These are phyloP conservation scores for Xylariaceae sp. DNA, from an alignment of 2,329 filamentous ascomycete genomes.

Conservation along the genomic window DNA sequence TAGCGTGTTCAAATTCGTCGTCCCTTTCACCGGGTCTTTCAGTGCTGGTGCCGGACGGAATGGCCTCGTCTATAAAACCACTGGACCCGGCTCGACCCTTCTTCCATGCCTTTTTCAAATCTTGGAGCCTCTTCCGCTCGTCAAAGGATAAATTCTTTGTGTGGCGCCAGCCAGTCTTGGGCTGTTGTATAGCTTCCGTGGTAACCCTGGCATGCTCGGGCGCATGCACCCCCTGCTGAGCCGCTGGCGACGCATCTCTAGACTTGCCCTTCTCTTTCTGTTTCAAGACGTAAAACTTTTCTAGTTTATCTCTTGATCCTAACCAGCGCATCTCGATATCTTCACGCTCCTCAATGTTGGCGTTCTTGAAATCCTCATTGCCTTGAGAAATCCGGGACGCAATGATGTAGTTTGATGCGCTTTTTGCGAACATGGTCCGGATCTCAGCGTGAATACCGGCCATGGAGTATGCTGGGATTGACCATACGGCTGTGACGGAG, in stretches of 20 bases:
- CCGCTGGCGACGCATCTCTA: slow-evolving; percentile 22
- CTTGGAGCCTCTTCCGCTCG: slow-evolving; percentile 47
- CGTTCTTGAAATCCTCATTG: slow-evolving; percentile 55
- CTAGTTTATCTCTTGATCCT: slow-evolving; percentile 54
- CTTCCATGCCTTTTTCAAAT: slow-evolving; percentile 42
- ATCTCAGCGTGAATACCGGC: slow-evolving; percentile 79
- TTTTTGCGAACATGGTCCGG: slow-evolving; percentile 64
- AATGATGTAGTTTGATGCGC: slow-evolving; percentile 74
- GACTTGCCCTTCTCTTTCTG: slow-evolving; percentile 38
- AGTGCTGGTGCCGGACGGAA: slow-evolving; percentile 10
- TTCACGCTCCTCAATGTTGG: slow-evolving; percentile 54
- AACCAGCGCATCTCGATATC: slow-evolving; percentile 65
- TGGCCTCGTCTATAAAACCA: slow-evolving; percentile 16
- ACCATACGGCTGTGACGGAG: slow-evolving; percentile 50
- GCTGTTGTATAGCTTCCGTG: slow-evolving; percentile 13
- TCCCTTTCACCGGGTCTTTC: slow-evolving; percentile 33
- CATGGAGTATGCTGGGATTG: slow-evolving; percentile 75
- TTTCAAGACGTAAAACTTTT: slow-evolving; percentile 53
- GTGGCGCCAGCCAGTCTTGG: slow-evolving; percentile 44
- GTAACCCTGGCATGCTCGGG: slow-evolving; percentile 12
- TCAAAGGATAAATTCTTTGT: slow-evolving; percentile 45
- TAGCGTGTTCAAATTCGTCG: slow-evolving; percentile 67
- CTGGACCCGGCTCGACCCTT: slow-evolving; percentile 24
- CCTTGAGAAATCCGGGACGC: slow-evolving; percentile 74
- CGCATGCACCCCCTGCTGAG: slow-evolving; percentile 1